Percentiles rank a stretch among this genome's conserved stretches.
Evolutionary conservation across 225 moss, liverwort and hornwort genomes (phyloP).

Genomic region (Marchantia polymorpha): DNA sequence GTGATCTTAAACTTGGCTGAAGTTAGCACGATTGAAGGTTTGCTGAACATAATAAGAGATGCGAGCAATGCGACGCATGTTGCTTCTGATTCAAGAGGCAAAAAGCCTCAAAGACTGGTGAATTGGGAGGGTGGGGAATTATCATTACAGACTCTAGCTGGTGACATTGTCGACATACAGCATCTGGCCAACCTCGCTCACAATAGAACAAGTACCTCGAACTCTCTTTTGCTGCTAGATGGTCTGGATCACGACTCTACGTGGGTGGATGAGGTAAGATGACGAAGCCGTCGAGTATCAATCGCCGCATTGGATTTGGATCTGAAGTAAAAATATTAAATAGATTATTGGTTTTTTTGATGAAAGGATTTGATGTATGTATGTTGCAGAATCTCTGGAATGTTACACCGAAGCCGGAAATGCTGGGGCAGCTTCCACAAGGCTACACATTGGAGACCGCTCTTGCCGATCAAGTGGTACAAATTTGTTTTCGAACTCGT

Average conservation of each 20-base stretch:
- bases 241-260: conserved; percentile 11
- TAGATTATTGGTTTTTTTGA: background rate
- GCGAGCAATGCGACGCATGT: background rate
- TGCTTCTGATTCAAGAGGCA: background rate
- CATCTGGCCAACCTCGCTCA: background rate
- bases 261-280: conserved; percentile 4
- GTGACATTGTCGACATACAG: background rate
- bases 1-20: background rate
- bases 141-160: conserved; percentile 1
- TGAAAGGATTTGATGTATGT: background rate
- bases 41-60: conserved; percentile 1
- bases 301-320: background rate
- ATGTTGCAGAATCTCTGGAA: conserved; percentile 53
- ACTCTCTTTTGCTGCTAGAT: background rate
- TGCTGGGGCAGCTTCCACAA: conserved; percentile 62
- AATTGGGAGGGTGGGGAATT: background rate
- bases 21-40: background rate
- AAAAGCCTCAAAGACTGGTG: conserved; percentile 2
- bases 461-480: conserved; percentile 68
- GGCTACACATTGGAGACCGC: conserved; percentile 68
- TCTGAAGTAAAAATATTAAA: background rate
- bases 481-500: conserved; percentile 1
- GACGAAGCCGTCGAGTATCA: background rate
- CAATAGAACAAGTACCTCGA: background rate
- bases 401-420: conserved; percentile 63